phyloP scores from a whole-genome alignment of 225 moss, liverwort and hornwort genomes.

The Takakia lepidozioides region DNA sequence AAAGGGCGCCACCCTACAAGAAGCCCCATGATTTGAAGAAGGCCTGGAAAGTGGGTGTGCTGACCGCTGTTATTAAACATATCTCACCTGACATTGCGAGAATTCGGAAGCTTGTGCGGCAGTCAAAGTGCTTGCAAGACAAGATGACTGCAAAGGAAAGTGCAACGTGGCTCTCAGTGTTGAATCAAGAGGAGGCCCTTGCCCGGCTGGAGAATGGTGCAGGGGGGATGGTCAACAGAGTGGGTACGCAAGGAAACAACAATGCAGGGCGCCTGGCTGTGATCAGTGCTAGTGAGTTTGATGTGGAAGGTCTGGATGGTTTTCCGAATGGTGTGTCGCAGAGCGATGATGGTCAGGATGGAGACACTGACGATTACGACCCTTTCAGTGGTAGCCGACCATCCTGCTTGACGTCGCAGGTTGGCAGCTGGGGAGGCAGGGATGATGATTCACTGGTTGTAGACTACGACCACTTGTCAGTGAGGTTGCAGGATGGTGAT shows the following conservation, averaged over 20 bases:
- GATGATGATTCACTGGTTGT: constrained; percentile 62
- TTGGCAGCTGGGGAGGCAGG: constrained; percentile 12
- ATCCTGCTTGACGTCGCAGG: constrained; percentile 25
- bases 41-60: constrained; percentile 97
- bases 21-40: constrained; percentile 98
- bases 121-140: constrained; percentile 94
- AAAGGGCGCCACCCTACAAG: constrained; percentile 87
- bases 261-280: constrained; percentile 31
- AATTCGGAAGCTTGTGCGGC: constrained; percentile 88
- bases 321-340: constrained; percentile 37
- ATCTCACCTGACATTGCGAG: constrained; percentile 94
- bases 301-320: constrained; percentile 76
- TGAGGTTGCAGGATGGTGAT: constrained; percentile 61
- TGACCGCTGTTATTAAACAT: constrained; percentile 93
- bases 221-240: constrained; percentile 30
- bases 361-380: constrained; percentile 76
- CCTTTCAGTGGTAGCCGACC: constrained; percentile 41
- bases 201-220: constrained; percentile 63
- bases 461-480: constrained; percentile 47
- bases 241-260: constrained; percentile 21
- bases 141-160: constrained; percentile 99
- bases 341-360: constrained; percentile 67
- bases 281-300: constrained; percentile 67
- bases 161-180: constrained; percentile 86
- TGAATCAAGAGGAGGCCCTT: constrained; percentile 77